Conservation (phyloP, 2,329 filamentous ascomycete genomes). For the Sporothrix brunneoviolacea region DNA sequence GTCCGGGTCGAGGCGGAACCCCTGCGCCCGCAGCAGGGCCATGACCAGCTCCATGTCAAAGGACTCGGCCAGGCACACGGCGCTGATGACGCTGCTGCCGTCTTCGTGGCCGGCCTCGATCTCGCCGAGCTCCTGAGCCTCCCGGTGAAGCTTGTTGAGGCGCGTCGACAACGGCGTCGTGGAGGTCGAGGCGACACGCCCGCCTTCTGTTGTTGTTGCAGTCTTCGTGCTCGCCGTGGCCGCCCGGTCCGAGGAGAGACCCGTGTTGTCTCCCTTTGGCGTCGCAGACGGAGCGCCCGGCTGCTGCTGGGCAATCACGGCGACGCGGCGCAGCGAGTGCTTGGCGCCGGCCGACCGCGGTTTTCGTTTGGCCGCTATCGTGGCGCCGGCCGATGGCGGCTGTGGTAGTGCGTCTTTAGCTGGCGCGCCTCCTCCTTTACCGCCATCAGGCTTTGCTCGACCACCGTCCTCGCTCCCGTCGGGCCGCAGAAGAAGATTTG, state of each 20-base stretch:
- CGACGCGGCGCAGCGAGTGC: constrained; percentile 75
- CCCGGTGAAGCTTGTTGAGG: too few species aligned
- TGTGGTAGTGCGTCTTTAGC: constrained; percentile 11
- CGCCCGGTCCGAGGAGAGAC: too few species aligned
- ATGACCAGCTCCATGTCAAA: constrained; percentile 58
- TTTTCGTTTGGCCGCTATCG: constrained; percentile 19
- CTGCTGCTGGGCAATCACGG: constrained; percentile 71
- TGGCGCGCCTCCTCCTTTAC: background rate
- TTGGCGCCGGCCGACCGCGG: constrained; percentile 29
- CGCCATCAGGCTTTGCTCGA: background rate
- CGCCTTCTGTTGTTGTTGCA: too few species aligned
- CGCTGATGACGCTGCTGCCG: constrained; percentile 44
- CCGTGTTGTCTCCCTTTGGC: too few species aligned
- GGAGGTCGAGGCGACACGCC: too few species aligned
- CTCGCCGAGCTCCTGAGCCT: too few species aligned
- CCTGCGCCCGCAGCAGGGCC: constrained; percentile 50
- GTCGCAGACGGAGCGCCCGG: constrained; percentile 25
- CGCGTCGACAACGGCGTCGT: too few species aligned
- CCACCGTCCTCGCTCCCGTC: constrained; percentile 23
- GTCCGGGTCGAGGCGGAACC: constrained; percentile 57
- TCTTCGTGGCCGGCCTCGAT: constrained; percentile 14
- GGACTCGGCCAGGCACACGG: constrained; percentile 56
- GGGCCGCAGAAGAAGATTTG: constrained; percentile 49
- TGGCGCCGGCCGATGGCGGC: background rate
- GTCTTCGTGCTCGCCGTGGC: too few species aligned